These are phyloP conservation scores for Yamadazyma diddensiae DNA, from an alignment of 1,139 yeast species.

Conservation along the genomic window DNA sequence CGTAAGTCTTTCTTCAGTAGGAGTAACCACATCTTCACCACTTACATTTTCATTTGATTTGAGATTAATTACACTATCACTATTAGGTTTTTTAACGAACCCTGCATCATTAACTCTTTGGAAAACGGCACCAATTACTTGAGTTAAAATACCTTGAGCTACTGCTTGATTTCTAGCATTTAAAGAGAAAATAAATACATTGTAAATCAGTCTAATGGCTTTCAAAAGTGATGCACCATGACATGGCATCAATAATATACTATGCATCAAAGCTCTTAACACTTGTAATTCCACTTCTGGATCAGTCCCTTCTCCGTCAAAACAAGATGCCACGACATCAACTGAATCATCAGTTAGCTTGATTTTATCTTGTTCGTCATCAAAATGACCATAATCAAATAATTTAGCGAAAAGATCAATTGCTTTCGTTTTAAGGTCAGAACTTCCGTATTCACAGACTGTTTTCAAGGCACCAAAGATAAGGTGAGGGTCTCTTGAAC, in stretches of 20 bases:
- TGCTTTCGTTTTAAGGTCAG: slow-evolving; percentile 37
- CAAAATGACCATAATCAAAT: slow-evolving; percentile 43
- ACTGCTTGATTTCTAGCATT: slow-evolving; percentile 84
- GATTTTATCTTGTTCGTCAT: slow-evolving; percentile 40
- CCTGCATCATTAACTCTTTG: slow-evolving; percentile 51
- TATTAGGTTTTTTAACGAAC: slow-evolving; percentile 15
- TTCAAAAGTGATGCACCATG: slow-evolving; percentile 88
- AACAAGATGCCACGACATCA: slow-evolving; percentile 79
- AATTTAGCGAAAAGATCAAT: slow-evolving; percentile 45
- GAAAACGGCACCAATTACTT: slow-evolving; percentile 82
- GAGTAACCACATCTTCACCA: slow-evolving; percentile 18
- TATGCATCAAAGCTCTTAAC: slow-evolving; percentile 85
- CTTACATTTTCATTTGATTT: slow-evolving; percentile 19
- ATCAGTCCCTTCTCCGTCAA: slow-evolving; percentile 90
- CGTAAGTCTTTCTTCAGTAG: slow-evolving; percentile 41
- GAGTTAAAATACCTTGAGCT: slow-evolving; percentile 94
- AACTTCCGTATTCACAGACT: slow-evolving; percentile 34
- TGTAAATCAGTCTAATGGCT: slow-evolving; percentile 91
- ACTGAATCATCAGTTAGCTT: slow-evolving; percentile 80
- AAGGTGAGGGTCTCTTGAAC: slow-evolving; percentile 31
- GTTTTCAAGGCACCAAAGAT: slow-evolving; percentile 41
- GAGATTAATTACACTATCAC: slow-evolving; percentile 19
- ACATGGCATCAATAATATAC: slow-evolving; percentile 77
- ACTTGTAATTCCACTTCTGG: slow-evolving; percentile 87
- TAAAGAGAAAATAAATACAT: slow-evolving; percentile 81